These are phyloP conservation scores for Boletus fagicola DNA, from an alignment of 768 basidiomycete genomes.

Conservation along the genomic window DNA sequence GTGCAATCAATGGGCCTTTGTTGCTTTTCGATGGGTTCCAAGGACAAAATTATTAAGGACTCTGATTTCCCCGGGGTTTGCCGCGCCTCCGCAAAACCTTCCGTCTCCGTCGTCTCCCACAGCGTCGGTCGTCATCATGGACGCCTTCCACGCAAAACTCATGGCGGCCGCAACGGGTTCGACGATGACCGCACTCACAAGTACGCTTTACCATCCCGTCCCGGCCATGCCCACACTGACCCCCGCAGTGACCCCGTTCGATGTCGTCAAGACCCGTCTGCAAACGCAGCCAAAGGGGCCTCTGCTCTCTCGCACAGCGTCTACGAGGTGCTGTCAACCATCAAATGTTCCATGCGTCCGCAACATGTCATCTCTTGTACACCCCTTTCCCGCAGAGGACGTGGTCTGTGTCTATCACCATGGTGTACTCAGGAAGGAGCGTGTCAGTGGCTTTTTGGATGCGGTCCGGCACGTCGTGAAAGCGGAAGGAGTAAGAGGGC, in stretches of 20 bases:
- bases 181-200: conserved; percentile 78
- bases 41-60: background rate
- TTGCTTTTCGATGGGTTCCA: conserved; percentile 2
- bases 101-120: background rate
- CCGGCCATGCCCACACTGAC: conserved; percentile 6
- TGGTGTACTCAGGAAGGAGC: conserved; percentile 65
- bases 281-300: conserved; percentile 80
- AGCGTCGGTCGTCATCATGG: conserved; percentile 38
- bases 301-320: conserved; percentile 53
- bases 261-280: conserved; percentile 94
- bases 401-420: conserved; percentile 81
- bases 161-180: conserved; percentile 78
- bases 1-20: background rate
- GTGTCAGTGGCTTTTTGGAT: conserved; percentile 83
- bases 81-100: conserved; percentile 12
- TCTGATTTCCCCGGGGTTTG: conserved; percentile 23
- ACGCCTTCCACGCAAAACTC: conserved; percentile 75
- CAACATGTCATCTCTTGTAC: conserved; percentile 72
- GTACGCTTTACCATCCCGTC: conserved; percentile 41
- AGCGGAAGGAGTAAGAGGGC: conserved; percentile 76
- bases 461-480: conserved; percentile 77
- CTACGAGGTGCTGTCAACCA: conserved; percentile 71
- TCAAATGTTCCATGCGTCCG: conserved; percentile 54
- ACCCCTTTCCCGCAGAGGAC: conserved; percentile 53
- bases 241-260: conserved; percentile 94